Evolutionary conservation across 306 rosid genomes (phyloP).

Genomic region (Mimosa pudica): DNA sequence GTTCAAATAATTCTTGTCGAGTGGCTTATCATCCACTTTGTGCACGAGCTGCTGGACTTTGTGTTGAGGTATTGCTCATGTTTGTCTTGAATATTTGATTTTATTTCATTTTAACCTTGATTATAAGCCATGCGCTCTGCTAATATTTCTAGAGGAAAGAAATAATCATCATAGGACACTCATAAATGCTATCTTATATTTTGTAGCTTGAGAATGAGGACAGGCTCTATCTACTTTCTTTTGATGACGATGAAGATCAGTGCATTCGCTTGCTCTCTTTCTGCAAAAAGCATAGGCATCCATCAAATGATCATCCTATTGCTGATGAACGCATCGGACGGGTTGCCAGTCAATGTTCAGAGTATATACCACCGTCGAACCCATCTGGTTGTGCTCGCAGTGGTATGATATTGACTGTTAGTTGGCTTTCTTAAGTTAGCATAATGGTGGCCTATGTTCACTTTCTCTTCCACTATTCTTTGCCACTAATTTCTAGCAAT

Average conservation of each 20-base stretch:
- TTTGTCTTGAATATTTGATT: conserved; percentile 6
- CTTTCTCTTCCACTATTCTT: neutral
- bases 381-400: conserved; percentile 97
- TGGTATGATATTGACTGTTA: conserved; percentile 55
- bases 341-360: conserved; percentile 68
- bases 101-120: conserved; percentile 28
- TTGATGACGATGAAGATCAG: conserved; percentile 95
- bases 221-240: conserved; percentile 86
- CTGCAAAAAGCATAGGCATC: conserved; percentile 96
- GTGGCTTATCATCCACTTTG: conserved; percentile 98
- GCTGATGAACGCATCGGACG: conserved; percentile 74
- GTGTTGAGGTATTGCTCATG: conserved; percentile 80
- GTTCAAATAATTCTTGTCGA: conserved; percentile 92
- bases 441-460: neutral
- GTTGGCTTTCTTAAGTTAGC: conserved; percentile 12
- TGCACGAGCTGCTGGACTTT: conserved; percentile 99
- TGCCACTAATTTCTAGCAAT: neutral
- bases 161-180: conserved; percentile 12
- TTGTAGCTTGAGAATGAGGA: conserved; percentile 95
- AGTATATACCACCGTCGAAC: conserved; percentile 78
- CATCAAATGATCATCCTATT: conserved; percentile 75
- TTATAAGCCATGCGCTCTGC: conserved; percentile 26
- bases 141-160: conserved; percentile 10
- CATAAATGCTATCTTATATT: conserved; percentile 34
- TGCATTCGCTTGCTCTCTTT: conserved; percentile 94